phyloP scores from a whole-genome alignment of 805 yeast genomes.

The Lipomyces sp. region DNA sequence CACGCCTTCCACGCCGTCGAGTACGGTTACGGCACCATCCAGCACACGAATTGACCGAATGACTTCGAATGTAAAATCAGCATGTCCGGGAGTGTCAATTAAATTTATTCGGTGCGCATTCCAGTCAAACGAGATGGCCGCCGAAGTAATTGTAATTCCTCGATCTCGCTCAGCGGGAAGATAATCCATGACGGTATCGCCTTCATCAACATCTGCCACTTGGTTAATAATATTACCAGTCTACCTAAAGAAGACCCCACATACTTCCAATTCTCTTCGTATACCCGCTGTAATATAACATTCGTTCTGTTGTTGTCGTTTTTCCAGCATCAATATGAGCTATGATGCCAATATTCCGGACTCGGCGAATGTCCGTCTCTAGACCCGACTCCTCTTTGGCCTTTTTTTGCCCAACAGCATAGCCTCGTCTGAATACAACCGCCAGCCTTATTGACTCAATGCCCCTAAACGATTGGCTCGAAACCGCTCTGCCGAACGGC shows the following conservation, averaged over 20 bases:
- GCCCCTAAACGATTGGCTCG: no score
- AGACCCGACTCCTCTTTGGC: not conserved
- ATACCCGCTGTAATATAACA: constrained; percentile 87
- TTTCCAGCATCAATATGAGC: constrained; percentile 99
- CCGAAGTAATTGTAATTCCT: constrained; percentile 95
- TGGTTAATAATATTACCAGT: not conserved
- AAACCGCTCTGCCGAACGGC: no score
- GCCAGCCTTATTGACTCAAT: no score
- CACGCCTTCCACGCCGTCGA: constrained; percentile 97
- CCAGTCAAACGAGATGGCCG: constrained; percentile 94
- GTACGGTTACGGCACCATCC: constrained; percentile 90
- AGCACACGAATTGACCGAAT: constrained; percentile 84
- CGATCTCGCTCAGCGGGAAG: constrained; percentile 86
- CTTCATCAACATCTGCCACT: constrained; percentile 77
- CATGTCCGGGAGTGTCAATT: constrained; percentile 98
- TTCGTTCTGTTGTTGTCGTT: constrained; percentile 95
- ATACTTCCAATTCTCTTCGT: constrained; percentile 70
- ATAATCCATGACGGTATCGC: constrained; percentile 94
- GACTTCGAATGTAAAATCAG: constrained; percentile 95
- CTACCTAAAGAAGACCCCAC: not conserved
- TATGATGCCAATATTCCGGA: constrained; percentile 88
- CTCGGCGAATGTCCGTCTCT: constrained; percentile 15
- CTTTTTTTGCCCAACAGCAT: not conserved
- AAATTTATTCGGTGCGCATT: constrained; percentile 73
- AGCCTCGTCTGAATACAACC: not conserved